Base-by-base conservation (phyloP, 1,284 basidiomycete genomes). In the Vanrija sp. region DNA sequence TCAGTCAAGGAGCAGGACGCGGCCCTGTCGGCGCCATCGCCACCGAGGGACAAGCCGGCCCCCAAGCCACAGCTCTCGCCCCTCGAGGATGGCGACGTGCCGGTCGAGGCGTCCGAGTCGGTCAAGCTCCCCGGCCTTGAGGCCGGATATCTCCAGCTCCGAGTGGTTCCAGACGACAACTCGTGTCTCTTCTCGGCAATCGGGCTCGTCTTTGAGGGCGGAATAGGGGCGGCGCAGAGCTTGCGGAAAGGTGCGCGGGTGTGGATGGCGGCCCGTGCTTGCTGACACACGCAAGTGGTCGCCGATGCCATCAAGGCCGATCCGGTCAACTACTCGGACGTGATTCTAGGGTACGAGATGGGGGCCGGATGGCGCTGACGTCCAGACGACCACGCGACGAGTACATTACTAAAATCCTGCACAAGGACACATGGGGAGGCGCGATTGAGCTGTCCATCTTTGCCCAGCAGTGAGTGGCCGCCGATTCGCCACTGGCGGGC, bases 81-180 rank as follows among this genome's bases (percentile, higher is more conserved):
- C 44, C 22, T 47, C 18, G 35, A 53, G 7, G 38, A 45, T 16
- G 61, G 48, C 38, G 60, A 61, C 49, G 55, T 56, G 37, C 58
- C 61, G 10, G 45, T 58, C 38, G 65, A 64, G 53, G 54, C 43
- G 45, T 27, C 47, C 19, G 60, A 70, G 15, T 62, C 60, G 24
- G 63, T 73, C 7, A 49, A 60, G 25, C 37, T 73, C 35, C 75
- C 71, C 25, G 69, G 75, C 38, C 79, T 81, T 44, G 69, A 72
- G 47, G 83, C 84, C 2, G 72, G 69, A 9, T 69, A 44, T 36
- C 57, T 69, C 18, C 56, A 62, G 42, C 61, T 72, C n/a, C 58
- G 90, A 83, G 80, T 91, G 51, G 89, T 94, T 9, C 91, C 90
- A 14, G 91, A 95, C 67, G 90, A 94, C 75, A 96, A 95, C 64